Conservation (phyloP, 2,329 filamentous ascomycete genomes). For the Pseudophaeomoniella oleicola region DNA sequence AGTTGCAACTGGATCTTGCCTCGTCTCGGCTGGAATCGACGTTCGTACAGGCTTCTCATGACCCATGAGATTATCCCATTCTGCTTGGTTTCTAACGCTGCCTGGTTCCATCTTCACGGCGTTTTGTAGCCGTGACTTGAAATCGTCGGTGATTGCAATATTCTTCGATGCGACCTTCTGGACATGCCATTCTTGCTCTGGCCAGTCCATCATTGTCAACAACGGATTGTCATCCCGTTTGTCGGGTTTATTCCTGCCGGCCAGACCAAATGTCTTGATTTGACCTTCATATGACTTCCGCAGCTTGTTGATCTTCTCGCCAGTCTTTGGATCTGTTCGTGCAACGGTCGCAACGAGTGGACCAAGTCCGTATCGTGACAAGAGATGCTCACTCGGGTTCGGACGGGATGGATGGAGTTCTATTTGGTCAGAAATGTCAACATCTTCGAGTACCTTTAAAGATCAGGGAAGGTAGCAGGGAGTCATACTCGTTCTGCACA, state of each 20-base stretch:
- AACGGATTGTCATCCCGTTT: conserved; percentile 19
- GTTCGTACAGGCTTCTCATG: conserved; percentile 29
- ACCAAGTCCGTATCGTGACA: conserved; percentile 43
- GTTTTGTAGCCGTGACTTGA: conserved; percentile 24
- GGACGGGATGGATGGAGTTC: conserved; percentile 36
- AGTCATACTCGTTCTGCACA: conserved; percentile 36
- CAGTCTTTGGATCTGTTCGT: conserved; percentile 44
- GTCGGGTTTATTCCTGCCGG: conserved; percentile 32
- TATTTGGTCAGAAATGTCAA: conserved; percentile 26
- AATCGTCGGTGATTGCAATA: conserved; percentile 26
- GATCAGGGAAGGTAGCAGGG: conserved; percentile 25
- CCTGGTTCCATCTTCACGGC: conserved; percentile 35
- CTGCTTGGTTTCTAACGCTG: conserved; percentile 27
- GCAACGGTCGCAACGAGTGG: conserved; percentile 43
- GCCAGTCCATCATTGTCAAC: conserved; percentile 28
- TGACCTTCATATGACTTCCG: conserved; percentile 40
- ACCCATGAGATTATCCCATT: conserved; percentile 34
- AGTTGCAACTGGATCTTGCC: conserved; percentile 8
- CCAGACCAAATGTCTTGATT: conserved; percentile 29
- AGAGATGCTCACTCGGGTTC: conserved; percentile 42
- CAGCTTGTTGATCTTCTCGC: conserved; percentile 50
- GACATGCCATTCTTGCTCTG: conserved; percentile 35
- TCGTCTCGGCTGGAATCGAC: conserved; percentile 17
- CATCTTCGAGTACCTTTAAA: conserved; percentile 17
- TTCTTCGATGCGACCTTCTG: conserved; percentile 32